These are phyloP conservation scores for Leavenworthia alabamica DNA, from an alignment of 345 rosid genomes.

Conservation along the genomic window DNA sequence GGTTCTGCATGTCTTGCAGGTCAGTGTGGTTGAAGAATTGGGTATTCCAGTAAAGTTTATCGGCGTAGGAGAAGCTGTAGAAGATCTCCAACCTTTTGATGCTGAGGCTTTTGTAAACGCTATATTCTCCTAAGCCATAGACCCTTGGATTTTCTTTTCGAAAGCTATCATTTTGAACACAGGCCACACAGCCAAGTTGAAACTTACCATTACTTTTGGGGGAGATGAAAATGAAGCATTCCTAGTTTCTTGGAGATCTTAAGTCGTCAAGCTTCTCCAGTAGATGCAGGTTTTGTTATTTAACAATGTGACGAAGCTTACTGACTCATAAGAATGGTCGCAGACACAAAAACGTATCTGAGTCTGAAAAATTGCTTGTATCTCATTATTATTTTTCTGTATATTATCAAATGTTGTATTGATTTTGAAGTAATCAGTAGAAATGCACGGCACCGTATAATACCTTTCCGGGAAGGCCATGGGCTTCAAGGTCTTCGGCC, in stretches of 20 bases:
- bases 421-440: neutral
- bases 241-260: conserved; percentile 14
- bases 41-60: conserved; percentile 93
- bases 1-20: conserved; percentile 40
- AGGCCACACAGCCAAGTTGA: neutral
- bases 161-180: neutral
- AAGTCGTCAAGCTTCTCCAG: neutral
- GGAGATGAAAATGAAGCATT: neutral
- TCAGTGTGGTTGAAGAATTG: conserved; percentile 87
- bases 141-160: neutral
- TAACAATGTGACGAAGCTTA: neutral
- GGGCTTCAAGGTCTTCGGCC: neutral
- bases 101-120: conserved; percentile 81
- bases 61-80: conserved; percentile 88
- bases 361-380: neutral
- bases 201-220: neutral
- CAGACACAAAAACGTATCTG: conserved; percentile 1
- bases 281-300: neutral
- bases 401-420: conserved; percentile 5
- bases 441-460: neutral
- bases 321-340: neutral
- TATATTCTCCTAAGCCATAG: conserved; percentile 53
- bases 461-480: neutral
- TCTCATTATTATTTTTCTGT: neutral
- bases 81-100: conserved; percentile 93